Conservation (phyloP, 75 land plant species). For the Ceratopteris richardii region DNA sequence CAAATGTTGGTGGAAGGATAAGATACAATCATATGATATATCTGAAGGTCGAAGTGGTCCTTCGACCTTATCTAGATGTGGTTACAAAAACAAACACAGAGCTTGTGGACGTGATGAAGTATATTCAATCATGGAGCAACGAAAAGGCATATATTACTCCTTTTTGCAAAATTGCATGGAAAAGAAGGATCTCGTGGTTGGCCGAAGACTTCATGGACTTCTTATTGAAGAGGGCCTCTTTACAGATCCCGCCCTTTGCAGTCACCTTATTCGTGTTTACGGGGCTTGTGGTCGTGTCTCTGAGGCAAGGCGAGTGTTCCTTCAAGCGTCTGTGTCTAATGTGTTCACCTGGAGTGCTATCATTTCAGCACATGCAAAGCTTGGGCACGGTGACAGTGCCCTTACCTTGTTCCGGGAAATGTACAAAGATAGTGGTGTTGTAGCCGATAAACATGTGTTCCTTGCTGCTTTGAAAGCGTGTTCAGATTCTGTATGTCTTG, state of each 20-base stretch:
- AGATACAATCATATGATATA: too few species aligned
- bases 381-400: conserved; percentile 3
- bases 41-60: too few species aligned
- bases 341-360: conserved; percentile 13
- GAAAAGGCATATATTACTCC: too few species aligned
- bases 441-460: not conserved
- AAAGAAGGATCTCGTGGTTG: not conserved
- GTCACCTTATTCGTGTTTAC: not conserved
- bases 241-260: not conserved
- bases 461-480: conserved; percentile 12
- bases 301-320: conserved; percentile 2
- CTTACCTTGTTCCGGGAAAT: conserved; percentile 5
- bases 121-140: too few species aligned
- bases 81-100: too few species aligned
- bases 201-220: not conserved
- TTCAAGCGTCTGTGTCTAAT: not conserved
- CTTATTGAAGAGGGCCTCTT: not conserved
- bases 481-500: conserved; percentile 10
- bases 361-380: conserved; percentile 3
- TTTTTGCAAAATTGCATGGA: conserved; percentile 4
- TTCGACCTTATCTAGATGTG: too few species aligned
- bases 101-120: too few species aligned
- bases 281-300: not conserved
- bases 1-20: too few species aligned
- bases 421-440: not conserved